These are phyloP conservation scores for Trichocomaceae sp. DNA, from an alignment of 2,329 filamentous ascomycete genomes.

Conservation along the genomic window DNA sequence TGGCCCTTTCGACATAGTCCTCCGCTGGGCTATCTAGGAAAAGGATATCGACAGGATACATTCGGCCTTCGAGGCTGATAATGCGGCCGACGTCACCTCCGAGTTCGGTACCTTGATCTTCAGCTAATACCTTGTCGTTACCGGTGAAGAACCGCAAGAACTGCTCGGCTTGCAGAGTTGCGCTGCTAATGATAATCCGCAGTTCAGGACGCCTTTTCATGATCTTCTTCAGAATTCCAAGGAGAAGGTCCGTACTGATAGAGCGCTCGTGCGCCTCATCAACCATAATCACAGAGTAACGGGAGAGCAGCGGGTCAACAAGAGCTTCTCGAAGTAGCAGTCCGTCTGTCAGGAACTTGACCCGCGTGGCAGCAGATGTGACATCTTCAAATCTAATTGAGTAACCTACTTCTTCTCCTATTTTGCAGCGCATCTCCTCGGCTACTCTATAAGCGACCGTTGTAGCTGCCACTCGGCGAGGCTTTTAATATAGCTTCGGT, in stretches of 20 bases:
- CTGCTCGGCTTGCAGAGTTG: conserved; percentile 81
- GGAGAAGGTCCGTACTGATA: conserved; percentile 81
- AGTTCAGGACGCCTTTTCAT: conserved; percentile 70
- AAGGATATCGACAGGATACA: conserved; percentile 80
- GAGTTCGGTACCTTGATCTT: conserved; percentile 27
- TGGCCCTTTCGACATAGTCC: conserved; percentile 76
- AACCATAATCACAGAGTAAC: conserved; percentile 95
- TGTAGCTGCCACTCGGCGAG: conserved; percentile 81
- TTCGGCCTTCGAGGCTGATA: conserved; percentile 77
- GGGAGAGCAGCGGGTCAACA: conserved; percentile 80
- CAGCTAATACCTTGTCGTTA: conserved; percentile 36
- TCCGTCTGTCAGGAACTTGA: conserved; percentile 95
- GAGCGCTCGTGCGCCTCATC: conserved; percentile 95
- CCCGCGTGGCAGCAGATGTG: conserved; percentile 73
- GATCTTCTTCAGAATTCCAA: conserved; percentile 90
- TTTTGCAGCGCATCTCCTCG: conserved; percentile 75
- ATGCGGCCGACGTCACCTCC: conserved; percentile 54
- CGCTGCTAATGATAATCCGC: conserved; percentile 84
- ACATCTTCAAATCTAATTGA: conserved; percentile 89
- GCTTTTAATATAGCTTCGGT: conserved; percentile 46
- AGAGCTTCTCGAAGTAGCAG: conserved; percentile 85
- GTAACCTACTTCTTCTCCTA: conserved; percentile 89
- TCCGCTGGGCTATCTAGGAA: conserved; percentile 73
- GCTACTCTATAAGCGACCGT: conserved; percentile 84
- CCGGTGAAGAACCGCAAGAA: conserved; percentile 72